Evolutionary conservation across 305 asterid genomes (phyloP).

Genomic region (Fraxinus floribunda): DNA sequence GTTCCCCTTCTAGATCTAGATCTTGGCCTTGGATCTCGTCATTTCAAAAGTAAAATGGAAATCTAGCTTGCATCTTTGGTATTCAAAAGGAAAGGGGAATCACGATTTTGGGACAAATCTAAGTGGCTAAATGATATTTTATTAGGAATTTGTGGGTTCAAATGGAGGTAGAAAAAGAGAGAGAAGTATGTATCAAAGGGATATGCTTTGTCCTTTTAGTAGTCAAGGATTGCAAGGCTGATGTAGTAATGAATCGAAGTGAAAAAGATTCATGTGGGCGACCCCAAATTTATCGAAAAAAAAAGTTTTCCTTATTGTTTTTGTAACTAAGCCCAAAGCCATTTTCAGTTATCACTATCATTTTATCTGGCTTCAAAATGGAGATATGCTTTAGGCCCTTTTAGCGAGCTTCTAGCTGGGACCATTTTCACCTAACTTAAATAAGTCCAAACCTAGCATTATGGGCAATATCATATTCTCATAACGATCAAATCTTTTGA

Average conservation of each 20-base stretch:
- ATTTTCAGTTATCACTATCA: background rate
- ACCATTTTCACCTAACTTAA: background rate
- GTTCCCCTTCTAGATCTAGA: background rate
- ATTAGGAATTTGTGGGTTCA: background rate
- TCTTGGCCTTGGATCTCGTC: background rate
- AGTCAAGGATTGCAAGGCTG: background rate
- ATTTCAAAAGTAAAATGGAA: background rate
- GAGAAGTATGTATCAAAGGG: background rate
- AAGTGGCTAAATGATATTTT: background rate
- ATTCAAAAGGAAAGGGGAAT: too few species aligned
- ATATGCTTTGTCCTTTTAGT: background rate
- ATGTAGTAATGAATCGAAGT: background rate
- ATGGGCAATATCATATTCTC: background rate
- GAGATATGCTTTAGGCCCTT: background rate
- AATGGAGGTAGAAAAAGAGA: background rate
- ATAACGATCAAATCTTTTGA: background rate
- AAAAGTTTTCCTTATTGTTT: background rate
- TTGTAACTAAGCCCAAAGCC: background rate
- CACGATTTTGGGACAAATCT: background rate
- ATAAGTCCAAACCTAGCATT: background rate
- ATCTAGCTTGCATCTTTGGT: background rate
- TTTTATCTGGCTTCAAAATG: background rate
- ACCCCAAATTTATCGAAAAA: background rate
- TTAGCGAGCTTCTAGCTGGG: background rate
- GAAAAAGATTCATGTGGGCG: background rate